Evolutionary conservation across 2,329 filamentous ascomycete genomes (phyloP).

Genomic region (Botrytis pseudocinerea): DNA sequence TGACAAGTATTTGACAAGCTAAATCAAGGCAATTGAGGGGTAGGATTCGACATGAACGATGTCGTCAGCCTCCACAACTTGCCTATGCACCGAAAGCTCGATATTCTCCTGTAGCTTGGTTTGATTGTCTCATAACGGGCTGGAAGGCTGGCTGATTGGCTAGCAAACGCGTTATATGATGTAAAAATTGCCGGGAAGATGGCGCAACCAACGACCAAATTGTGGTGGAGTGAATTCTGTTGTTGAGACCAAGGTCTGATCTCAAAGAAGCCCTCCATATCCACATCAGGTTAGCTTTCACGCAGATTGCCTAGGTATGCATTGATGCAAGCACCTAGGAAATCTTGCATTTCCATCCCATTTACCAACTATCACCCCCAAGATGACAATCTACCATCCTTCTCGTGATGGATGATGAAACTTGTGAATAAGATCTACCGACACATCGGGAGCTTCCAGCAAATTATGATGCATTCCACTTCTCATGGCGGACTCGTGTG

Average conservation of each 20-base stretch:
- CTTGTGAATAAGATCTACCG: conserved; percentile 4
- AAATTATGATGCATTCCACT: not conserved
- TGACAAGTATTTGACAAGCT: not conserved
- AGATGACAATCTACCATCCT: not conserved
- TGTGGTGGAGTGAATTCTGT: not conserved
- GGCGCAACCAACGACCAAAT: conserved; percentile 9
- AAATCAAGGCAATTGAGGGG: conserved; percentile 22
- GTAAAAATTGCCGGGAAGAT: conserved; percentile 1
- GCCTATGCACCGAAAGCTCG: not conserved
- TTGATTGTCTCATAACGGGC: not conserved
- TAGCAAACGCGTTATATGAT: conserved; percentile 5
- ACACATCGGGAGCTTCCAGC: not conserved
- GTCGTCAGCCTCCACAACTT: conserved; percentile 18
- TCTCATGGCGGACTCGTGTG: not conserved
- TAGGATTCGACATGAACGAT: conserved; percentile 12
- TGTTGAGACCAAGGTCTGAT: not conserved
- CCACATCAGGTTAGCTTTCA: not conserved
- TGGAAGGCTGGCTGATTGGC: not conserved
- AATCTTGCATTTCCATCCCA: not conserved
- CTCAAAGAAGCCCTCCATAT: conserved; percentile 5
- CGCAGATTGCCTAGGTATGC: not conserved
- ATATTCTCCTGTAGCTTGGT: not conserved
- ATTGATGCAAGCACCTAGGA: not conserved
- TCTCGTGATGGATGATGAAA: conserved; percentile 13
- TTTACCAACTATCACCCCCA: not conserved